Percentiles rank a stretch among this genome's conserved stretches.
phyloP scores from a whole-genome alignment of 2,329 filamentous ascomycete genomes.

The Gnomoniopsis sp. region DNA sequence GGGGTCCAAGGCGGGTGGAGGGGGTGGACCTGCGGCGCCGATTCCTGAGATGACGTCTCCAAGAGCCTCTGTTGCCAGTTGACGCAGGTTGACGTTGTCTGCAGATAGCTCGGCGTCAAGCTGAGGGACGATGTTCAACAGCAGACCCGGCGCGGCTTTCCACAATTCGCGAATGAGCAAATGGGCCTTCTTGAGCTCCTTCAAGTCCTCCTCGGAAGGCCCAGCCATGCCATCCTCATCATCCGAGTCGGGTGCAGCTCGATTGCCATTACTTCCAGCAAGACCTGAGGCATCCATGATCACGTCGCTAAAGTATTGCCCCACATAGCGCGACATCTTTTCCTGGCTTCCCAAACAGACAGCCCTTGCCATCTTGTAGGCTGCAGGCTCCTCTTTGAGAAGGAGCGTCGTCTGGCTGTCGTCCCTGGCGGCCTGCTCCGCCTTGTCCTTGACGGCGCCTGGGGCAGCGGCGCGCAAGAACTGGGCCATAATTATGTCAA shows the following conservation, averaged over 20 bases:
- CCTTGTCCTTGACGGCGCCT: constrained; percentile 57
- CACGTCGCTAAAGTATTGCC: constrained; percentile 95
- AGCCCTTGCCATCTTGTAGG: constrained; percentile 94
- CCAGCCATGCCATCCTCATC: constrained; percentile 58
- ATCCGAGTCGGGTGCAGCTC: constrained; percentile 58
- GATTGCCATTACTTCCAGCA: constrained; percentile 53
- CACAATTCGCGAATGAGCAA: constrained; percentile 86
- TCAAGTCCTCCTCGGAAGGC: constrained; percentile 78
- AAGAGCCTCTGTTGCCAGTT: constrained; percentile 87
- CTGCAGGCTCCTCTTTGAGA: constrained; percentile 84
- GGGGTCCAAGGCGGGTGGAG: constrained; percentile 70
- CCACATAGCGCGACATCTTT: constrained; percentile 92
- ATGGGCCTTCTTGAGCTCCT: constrained; percentile 87
- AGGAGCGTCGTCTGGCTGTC: constrained; percentile 78
- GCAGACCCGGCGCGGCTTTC: constrained; percentile 82
- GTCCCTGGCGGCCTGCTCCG: constrained; percentile 55
- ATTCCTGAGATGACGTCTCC: constrained; percentile 95
- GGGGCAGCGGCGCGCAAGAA: constrained; percentile 84
- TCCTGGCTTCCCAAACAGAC: constrained; percentile 87
- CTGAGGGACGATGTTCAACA: constrained; percentile 91
- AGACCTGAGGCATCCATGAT: constrained; percentile 80
- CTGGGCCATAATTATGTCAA: constrained; percentile 92
- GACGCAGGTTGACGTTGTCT: constrained; percentile 81
- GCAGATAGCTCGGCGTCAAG: constrained; percentile 88
- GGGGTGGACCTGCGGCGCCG: constrained; percentile 82